These are phyloP conservation scores for Chlamydomonas asymmetrica DNA, from an alignment of 139 green algal species.

Conservation along the genomic window DNA sequence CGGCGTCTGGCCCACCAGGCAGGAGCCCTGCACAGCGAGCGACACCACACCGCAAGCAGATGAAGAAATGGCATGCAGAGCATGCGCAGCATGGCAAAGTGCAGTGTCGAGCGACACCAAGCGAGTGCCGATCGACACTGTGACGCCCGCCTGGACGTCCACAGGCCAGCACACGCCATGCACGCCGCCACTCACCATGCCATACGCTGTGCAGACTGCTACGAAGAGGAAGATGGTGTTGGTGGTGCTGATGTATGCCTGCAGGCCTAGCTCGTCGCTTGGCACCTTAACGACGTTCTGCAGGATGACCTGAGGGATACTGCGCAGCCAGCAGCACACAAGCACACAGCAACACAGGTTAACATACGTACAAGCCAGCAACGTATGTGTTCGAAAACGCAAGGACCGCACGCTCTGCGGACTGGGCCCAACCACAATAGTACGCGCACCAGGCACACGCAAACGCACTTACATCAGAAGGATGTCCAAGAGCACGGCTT, in stretches of 20 bases:
- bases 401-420: no score
- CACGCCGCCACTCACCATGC: conserved; percentile 61
- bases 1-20: conserved; percentile 62
- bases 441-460: no score
- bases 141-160: no score
- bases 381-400: no score
- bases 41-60: neutral
- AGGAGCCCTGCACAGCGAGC: conserved; percentile 57
- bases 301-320: conserved; percentile 39
- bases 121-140: no score
- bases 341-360: no score
- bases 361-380: no score
- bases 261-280: conserved; percentile 52
- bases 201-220: conserved; percentile 70
- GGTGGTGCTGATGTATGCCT: conserved; percentile 70
- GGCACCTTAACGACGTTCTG: conserved; percentile 38
- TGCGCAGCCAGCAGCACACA: no score
- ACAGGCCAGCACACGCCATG: neutral
- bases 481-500: conserved; percentile 84
- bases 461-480: conserved; percentile 73
- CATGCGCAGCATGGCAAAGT: no score
- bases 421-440: no score
- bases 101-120: no score
- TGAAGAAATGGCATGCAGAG: neutral
- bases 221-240: conserved; percentile 88